These are phyloP conservation scores for Fusarium oligoseptatum DNA, from an alignment of 2,329 filamentous ascomycete species.

Conservation along the genomic window DNA sequence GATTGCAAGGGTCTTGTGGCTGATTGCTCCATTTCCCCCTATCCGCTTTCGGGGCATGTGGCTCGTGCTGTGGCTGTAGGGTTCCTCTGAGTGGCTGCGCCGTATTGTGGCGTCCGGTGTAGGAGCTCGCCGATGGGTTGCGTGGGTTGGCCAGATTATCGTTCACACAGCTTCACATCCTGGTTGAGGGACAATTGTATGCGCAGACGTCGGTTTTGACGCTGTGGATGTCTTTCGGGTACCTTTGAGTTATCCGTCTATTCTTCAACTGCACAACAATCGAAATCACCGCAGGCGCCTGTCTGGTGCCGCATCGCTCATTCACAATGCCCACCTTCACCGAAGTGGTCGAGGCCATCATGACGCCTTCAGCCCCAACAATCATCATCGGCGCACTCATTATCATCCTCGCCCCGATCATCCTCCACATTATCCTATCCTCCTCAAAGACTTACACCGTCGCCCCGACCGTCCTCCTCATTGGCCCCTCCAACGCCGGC, in stretches of 20 bases:
- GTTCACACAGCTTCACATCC: constrained; percentile 29
- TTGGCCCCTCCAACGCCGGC: constrained; percentile 85
- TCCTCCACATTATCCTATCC: constrained; percentile 83
- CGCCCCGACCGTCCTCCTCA: constrained; percentile 82
- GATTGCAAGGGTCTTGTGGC: constrained; percentile 46
- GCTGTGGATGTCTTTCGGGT: not conserved
- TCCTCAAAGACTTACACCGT: constrained; percentile 73
- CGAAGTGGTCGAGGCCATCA: constrained; percentile 63
- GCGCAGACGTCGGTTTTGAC: not conserved
- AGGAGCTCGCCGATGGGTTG: constrained; percentile 32
- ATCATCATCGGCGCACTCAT: constrained; percentile 79
- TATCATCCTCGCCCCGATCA: constrained; percentile 78
- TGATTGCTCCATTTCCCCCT: constrained; percentile 29
- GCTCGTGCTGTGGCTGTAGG: constrained; percentile 5
- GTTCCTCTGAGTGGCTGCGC: constrained; percentile 18
- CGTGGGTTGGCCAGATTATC: constrained; percentile 39
- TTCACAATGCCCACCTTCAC: constrained; percentile 56
- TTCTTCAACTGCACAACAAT: not conserved
- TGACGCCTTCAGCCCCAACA: constrained; percentile 71
- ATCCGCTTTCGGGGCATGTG: constrained; percentile 10
- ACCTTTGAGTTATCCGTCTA: not conserved
- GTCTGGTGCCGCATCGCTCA: constrained; percentile 23
- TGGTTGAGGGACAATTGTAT: constrained; percentile 1
- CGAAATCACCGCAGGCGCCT: constrained; percentile 18
- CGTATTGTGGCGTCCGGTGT: constrained; percentile 20